Evolutionary conservation across 2,329 filamentous ascomycete species (phyloP), one percentile per base, ranked within the genome.

Genomic region (Pestalotiopsis sp.): DNA sequence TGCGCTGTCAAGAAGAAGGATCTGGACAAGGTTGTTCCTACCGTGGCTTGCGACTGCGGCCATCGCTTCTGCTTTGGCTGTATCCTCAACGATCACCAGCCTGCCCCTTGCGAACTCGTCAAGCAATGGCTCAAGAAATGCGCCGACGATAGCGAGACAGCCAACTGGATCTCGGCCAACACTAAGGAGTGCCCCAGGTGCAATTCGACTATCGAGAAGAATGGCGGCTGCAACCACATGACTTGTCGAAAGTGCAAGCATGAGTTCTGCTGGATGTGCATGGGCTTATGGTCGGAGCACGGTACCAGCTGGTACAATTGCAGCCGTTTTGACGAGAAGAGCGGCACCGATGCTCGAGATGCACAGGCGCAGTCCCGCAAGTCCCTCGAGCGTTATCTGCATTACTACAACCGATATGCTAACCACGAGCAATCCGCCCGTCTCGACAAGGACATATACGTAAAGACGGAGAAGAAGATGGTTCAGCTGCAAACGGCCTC

Each of bases 241-340:
- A 80, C 77, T 0, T 81, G 79, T 70, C 68, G 74, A 11, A 74
- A 75, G 58, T 82, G 80, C 71, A 73, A 74, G 22, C 75, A 78
- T 63, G 77, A 81, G 70, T 82, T 99, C 76, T 99, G 96, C 82
- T 99, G 96, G 96, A 98, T 99, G 92, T 99, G 96, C 77, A 99
- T 99, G 96, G 96, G 96, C 0, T 84, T 97, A 0, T 99, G 96
- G 96, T 97, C 94, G 1, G 96, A 99, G 80, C 96, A 99, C 78
- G 96, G 96, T 70, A 99, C 95, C 3, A 97, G 94, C 81, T 99
- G 96, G 96, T 99, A 99, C 84, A 99, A 97, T 80, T 99, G 96
- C 86, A 99, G 97, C 78, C 88, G 96, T 9, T 99, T 92, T 75
- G 96, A 99, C 77, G 96, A 98, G 82, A 98, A 96, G 85, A 97